phyloP scores from a whole-genome alignment of 2,329 filamentous ascomycete species.

The Fusarium verrucosum region DNA sequence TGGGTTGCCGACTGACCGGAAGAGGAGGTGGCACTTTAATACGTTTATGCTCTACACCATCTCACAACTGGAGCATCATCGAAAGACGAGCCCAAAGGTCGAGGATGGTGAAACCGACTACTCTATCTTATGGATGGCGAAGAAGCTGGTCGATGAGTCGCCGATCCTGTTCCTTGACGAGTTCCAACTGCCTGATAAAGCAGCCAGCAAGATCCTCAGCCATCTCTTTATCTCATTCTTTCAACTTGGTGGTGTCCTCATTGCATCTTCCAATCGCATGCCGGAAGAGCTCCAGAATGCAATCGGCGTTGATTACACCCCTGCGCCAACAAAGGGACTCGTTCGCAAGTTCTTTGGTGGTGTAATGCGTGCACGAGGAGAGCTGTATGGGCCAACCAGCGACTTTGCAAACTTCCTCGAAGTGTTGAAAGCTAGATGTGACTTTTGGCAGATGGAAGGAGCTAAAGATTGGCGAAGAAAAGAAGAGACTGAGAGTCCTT shows the following conservation, averaged over 20 bases:
- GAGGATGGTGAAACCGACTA: conserved; percentile 58
- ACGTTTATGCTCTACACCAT: conserved; percentile 85
- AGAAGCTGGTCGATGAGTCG: conserved; percentile 77
- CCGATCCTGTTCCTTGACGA: conserved; percentile 85
- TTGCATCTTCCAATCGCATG: conserved; percentile 85
- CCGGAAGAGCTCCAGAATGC: conserved; percentile 83
- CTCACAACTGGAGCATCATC: conserved; percentile 73
- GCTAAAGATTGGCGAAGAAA: conserved; percentile 74
- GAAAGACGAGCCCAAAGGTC: conserved; percentile 51
- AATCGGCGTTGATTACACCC: conserved; percentile 72
- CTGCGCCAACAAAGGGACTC: conserved; percentile 63
- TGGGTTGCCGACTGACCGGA: conserved; percentile 76
- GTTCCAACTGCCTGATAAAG: conserved; percentile 83
- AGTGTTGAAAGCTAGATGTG: conserved; percentile 78
- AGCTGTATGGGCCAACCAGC: conserved; percentile 67
- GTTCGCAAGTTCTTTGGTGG: conserved; percentile 60
- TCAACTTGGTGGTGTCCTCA: conserved; percentile 80
- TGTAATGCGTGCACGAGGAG: conserved; percentile 51
- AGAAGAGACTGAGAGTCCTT: conserved; percentile 50
- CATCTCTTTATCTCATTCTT: conserved; percentile 84
- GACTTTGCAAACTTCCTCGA: conserved; percentile 82
- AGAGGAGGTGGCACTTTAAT: conserved; percentile 83
- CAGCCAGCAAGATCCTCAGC: conserved; percentile 80
- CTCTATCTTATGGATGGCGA: conserved; percentile 77
- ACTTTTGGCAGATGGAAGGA: conserved; percentile 86